Conservation (phyloP, 495 filamentous ascomycete species). For the Podospora appendiculata region DNA sequence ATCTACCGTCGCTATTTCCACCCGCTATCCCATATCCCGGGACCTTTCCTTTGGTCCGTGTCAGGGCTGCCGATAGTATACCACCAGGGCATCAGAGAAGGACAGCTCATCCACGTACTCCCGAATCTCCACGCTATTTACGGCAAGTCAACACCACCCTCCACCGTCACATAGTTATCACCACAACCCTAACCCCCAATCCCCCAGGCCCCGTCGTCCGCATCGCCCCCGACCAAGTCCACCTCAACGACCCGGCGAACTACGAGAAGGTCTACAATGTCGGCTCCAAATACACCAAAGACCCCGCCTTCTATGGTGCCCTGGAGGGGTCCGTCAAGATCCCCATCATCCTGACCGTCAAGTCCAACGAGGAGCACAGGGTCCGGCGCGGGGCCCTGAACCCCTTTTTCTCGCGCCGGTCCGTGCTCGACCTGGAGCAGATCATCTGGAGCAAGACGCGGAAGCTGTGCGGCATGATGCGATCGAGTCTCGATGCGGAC, state of each 20-base stretch:
- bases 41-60: conserved; percentile 13
- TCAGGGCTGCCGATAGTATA: conserved; percentile 6
- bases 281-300: conserved; percentile 23
- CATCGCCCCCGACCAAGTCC: conserved; percentile 30
- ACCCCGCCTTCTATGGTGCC: conserved; percentile 8
- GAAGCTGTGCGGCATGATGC: conserved; percentile 10
- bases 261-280: conserved; percentile 31
- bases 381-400: conserved; percentile 24
- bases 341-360: conserved; percentile 14
- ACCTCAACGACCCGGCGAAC: conserved; percentile 30
- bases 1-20: conserved; percentile 24
- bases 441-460: conserved; percentile 15
- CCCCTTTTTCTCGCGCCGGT: conserved; percentile 36
- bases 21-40: conserved; percentile 15
- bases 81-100: conserved; percentile 9
- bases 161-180: neutral
- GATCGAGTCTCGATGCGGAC: neutral
- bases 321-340: conserved; percentile 3
- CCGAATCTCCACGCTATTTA: conserved; percentile 6
- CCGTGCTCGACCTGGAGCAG: conserved; percentile 23
- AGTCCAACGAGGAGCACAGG: conserved; percentile 23
- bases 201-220: conserved; percentile 23
- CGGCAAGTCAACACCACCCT: neutral
- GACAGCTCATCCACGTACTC: conserved; percentile 8
- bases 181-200: neutral